A percentile compares a stretch with the other conserved stretches of the same genome.
phyloP scores from a whole-genome alignment of 805 yeast genomes.

The Metschnikowia lunata region DNA sequence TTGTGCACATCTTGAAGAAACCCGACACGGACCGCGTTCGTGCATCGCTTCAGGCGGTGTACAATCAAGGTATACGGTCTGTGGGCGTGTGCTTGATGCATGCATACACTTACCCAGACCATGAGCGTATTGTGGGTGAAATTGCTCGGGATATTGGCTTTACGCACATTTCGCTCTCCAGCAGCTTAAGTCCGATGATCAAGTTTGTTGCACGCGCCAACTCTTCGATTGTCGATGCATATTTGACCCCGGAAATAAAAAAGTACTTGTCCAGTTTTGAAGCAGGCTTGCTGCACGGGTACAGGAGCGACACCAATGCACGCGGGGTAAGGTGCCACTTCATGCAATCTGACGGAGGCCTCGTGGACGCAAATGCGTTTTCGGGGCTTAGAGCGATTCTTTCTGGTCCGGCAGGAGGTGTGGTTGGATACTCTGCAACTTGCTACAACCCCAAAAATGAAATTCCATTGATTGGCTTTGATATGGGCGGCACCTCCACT shows the following conservation, averaged over 20 bases:
- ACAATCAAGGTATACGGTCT: conserved; percentile 15
- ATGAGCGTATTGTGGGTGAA: conserved; percentile 31
- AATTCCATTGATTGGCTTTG: conserved; percentile 51
- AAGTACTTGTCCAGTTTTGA: conserved; percentile 35
- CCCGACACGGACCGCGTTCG: conserved; percentile 27
- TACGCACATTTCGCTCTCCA: conserved; percentile 34
- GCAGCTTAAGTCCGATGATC: conserved; percentile 41
- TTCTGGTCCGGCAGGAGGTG: conserved; percentile 98
- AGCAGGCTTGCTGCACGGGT: conserved; percentile 39
- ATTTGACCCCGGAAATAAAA: conserved; percentile 36
- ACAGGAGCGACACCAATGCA: conserved; percentile 18
- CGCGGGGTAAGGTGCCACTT: conserved; percentile 62
- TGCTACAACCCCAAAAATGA: conserved; percentile 47
- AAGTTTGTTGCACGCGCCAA: conserved; percentile 39
- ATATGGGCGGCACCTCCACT: conserved; percentile 46
- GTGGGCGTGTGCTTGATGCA: conserved; percentile 37
- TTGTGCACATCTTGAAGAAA: conserved; percentile 25
- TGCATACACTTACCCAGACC: conserved; percentile 38
- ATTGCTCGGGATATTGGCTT: conserved; percentile 37
- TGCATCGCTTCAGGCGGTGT: conserved; percentile 23
- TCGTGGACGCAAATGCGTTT: conserved; percentile 77
- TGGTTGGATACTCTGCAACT: conserved; percentile 86
- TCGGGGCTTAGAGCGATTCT: conserved; percentile 85
- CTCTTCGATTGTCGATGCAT: conserved; percentile 43
- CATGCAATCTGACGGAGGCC: conserved; percentile 97